A percentile compares a stretch with the other conserved stretches of the same genome.
Conservation (phyloP, 1,284 basidiomycete genomes). For the Pisolithus thermaeus region DNA sequence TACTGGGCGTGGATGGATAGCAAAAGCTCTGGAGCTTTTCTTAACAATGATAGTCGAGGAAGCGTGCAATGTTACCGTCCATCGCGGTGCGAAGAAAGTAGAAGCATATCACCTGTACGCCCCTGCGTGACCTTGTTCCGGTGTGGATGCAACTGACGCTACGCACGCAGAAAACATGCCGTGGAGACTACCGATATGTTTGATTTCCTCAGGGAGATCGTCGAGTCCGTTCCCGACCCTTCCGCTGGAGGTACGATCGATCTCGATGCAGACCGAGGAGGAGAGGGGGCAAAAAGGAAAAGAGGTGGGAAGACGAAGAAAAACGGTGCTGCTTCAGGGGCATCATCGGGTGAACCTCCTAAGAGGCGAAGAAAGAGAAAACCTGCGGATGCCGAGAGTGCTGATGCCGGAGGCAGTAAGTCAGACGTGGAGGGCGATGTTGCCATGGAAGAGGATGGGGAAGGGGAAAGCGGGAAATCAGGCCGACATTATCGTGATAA, state of each 20-base stretch:
- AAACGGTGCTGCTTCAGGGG: conserved; percentile 28
- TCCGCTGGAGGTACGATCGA: conserved; percentile 74
- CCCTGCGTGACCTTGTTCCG: background rate
- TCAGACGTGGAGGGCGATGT: conserved; percentile 28
- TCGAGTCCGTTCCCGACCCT: conserved; percentile 87
- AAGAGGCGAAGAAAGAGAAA: conserved; percentile 39
- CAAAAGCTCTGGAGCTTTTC: conserved; percentile 95
- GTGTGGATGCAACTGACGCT: background rate
- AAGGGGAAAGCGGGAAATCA: conserved; percentile 23
- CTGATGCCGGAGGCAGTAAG: conserved; percentile 26
- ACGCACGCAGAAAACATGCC: conserved; percentile 75
- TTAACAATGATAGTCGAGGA: conserved; percentile 84
- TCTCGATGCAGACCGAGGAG: conserved; percentile 50
- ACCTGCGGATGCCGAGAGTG: conserved; percentile 21
- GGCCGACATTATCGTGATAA: conserved; percentile 19
- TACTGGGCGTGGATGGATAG: conserved; percentile 41
- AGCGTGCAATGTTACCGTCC: conserved; percentile 75
- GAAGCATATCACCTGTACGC: conserved; percentile 93
- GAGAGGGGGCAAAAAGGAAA: conserved; percentile 48
- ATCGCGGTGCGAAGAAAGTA: conserved; percentile 84
- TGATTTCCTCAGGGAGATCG: conserved; percentile 94
- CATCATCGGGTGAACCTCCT: conserved; percentile 24
- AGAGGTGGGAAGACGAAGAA: conserved; percentile 47
- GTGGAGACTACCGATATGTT: conserved; percentile 86
- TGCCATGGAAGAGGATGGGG: conserved; percentile 33